Evolutionary conservation across 2,329 filamentous ascomycete species (phyloP), one percentile per base, ranked within the genome.

Genomic region (Chaetomium sp.): DNA sequence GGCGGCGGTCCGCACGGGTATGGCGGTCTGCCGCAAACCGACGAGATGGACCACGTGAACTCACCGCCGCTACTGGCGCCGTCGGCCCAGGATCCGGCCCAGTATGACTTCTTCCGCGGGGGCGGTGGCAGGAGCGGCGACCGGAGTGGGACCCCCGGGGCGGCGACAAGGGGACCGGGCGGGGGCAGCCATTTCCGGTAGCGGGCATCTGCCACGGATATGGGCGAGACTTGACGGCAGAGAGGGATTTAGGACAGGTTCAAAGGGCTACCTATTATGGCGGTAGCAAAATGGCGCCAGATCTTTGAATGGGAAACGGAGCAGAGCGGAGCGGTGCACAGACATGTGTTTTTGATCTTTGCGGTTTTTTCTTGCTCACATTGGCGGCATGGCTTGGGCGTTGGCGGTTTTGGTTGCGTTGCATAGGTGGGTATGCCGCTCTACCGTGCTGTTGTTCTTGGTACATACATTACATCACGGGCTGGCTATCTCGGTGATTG

Each of bases 1-100:
- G 85, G 85, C 21, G 84, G 85, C 60, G 85, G 85, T 2, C 83
- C 85, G 1, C 77, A 80, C 58, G 86, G 86, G 0, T 89, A 89
- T 72, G 86, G 84, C 16, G 82, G 82, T 29, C 73, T 89, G 61
- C 82, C 85, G 0, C 85, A 88, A 71, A 74, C 77, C 49, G 85
- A 87, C 62, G 75, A 78, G 8, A n/a, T 35, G 9, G 73, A 74
- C 10, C 16, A 64, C 23, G 75, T 79, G 55, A 73, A 77, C 25
- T 72, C 62, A n/a, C 35, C 73, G 4, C 63, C 60, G 6, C 29
- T 42, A 13, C 42, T 60, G 19, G 53, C 33, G 31, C 50, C 71
- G 19, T 42, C 38, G 3, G 38, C 38, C 13, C 73, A 72, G 23
- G 82, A 84, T 50, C 82, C 83, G 9, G 74, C 78, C 69, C 78